Base-by-base conservation (phyloP, 352 stramenopile species). In the Globisporangium echinulatum region DNA sequence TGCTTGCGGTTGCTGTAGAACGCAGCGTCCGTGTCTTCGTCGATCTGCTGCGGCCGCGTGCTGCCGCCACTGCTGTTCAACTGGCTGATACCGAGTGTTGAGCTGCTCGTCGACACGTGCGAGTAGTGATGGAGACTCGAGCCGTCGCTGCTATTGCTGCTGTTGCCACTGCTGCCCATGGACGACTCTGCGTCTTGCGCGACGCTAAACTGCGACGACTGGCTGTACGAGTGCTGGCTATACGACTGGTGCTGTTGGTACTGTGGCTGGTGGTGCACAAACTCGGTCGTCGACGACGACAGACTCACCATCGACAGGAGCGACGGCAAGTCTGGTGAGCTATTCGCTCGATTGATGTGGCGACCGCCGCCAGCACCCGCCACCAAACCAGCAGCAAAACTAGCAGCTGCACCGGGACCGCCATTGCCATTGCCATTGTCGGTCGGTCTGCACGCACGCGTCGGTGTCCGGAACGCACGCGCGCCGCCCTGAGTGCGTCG, bases 271-370 rank as follows among this genome's bases (percentile, higher is more conserved):
- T 69, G 67, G n/a, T 66, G 40, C 7, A 52, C 51, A 25, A 81
- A 82, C 50, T 81, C 72, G 8, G 64, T 62, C 0, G 64, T 76
- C 7, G 65, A 64, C 13, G 63, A 69, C 19, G 63, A 47, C 5
- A 61, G 33, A 48, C 49, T 69, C 17, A 37, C 37, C 61, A 66
- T 68, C 13, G 67, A 67, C 15, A 70, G 53, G 17, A 69, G 62
- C 14, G 51, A 62, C 0, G 63, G 59, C n/a, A 49, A 51, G 39
- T 68, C 69, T 2, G 66, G 64, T 25, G 58, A 70, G 46, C 56
- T 76, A 38, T 13, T 50, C 1, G 14, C 37, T 33, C 10, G 54
- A 44, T 7, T 19, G 38, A 25, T 66, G 54, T 42, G 74, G 65
- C 25, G 25, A 25, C 25, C 25, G 25, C 25, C 25, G 25, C 25